Conservation (phyloP, 768 basidiomycete species). For the Cyathus striatus region DNA sequence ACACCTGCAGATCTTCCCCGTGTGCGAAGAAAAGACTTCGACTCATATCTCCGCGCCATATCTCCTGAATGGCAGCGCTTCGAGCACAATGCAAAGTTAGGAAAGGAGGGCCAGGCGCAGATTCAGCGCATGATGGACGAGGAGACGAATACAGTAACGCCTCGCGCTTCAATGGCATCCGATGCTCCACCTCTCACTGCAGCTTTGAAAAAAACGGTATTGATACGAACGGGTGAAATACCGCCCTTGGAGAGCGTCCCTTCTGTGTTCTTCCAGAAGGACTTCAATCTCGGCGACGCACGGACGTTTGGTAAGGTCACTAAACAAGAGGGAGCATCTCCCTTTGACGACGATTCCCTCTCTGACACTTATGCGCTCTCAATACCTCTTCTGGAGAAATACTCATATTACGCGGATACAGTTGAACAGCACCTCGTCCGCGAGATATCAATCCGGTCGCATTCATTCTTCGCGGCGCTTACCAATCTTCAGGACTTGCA, state of each 20-base stretch:
- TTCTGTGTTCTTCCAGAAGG: slow-evolving; percentile 67
- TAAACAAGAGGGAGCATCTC: slow-evolving; percentile 35
- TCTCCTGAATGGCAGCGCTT: slow-evolving; percentile 76
- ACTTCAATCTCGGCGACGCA: slow-evolving; percentile 82
- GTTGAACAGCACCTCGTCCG: slow-evolving; percentile 92
- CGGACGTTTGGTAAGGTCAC: slow-evolving; percentile 74
- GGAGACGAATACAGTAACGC: slow-evolving; percentile 12
- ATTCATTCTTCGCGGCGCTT: slow-evolving; percentile 94
- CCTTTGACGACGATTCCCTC: slow-evolving; percentile 23
- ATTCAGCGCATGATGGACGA: slow-evolving; percentile 21
- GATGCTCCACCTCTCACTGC: slow-evolving; percentile 11
- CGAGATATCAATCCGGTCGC: slow-evolving; percentile 86
- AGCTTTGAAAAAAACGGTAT: slow-evolving; percentile 27
- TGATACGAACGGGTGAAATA: no score
- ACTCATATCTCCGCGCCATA: slow-evolving; percentile 71
- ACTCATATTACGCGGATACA: slow-evolving; percentile 89
- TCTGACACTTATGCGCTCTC: slow-evolving; percentile 59
- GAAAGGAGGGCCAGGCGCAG: slow-evolving; percentile 33
- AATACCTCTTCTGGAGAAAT: slow-evolving; percentile 77
- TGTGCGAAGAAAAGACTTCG: slow-evolving; percentile 79
- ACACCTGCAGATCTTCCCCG: slow-evolving; percentile 74
- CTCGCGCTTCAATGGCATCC: slow-evolving; percentile 16
- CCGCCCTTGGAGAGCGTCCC: slow-evolving; percentile 78
- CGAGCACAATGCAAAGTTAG: slow-evolving; percentile 38
- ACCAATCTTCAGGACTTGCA: slow-evolving; percentile 92